Evolutionary conservation across 2,329 filamentous ascomycete genomes (phyloP).

Genomic region (Nectriaceae sp.): DNA sequence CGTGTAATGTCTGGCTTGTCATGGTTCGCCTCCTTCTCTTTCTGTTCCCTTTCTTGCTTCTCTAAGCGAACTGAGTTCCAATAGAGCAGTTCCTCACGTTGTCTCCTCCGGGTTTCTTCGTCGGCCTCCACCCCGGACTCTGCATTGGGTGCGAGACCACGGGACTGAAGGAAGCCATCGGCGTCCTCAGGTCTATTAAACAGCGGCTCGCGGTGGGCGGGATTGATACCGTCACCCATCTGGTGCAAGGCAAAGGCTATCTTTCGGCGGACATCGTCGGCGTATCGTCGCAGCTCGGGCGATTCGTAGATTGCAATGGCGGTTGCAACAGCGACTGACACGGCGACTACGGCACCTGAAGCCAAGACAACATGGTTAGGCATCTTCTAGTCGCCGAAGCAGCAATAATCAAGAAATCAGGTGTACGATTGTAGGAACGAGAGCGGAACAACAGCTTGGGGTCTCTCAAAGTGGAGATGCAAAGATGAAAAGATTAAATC

Average conservation of each 20-base stretch:
- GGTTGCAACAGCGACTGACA: conserved; percentile 58
- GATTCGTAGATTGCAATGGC: conserved; percentile 65
- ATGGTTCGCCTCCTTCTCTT: conserved; percentile 18
- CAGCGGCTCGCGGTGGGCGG: conserved; percentile 51
- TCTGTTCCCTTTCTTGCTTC: conserved; percentile 41
- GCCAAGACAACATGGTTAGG: conserved; percentile 58
- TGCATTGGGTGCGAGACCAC: conserved; percentile 42
- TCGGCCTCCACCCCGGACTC: conserved; percentile 58
- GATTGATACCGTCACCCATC: conserved; percentile 58
- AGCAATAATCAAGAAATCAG: not conserved
- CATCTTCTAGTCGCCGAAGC: conserved; percentile 38
- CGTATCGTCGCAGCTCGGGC: conserved; percentile 62
- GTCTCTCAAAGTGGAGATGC: not conserved
- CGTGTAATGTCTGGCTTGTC: conserved; percentile 10
- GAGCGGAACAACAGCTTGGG: not conserved
- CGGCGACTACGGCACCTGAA: conserved; percentile 60
- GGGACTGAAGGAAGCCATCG: conserved; percentile 60
- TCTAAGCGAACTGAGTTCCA: conserved; percentile 61
- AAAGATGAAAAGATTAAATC: not conserved
- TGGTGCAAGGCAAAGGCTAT: conserved; percentile 62
- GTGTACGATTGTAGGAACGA: not conserved
- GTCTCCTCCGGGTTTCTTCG: conserved; percentile 60
- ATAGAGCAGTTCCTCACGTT: conserved; percentile 66
- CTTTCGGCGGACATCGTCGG: conserved; percentile 61
- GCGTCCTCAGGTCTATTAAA: conserved; percentile 69